Conservation (phyloP, 495 filamentous ascomycete genomes). For the Penicillium verhagenii region DNA sequence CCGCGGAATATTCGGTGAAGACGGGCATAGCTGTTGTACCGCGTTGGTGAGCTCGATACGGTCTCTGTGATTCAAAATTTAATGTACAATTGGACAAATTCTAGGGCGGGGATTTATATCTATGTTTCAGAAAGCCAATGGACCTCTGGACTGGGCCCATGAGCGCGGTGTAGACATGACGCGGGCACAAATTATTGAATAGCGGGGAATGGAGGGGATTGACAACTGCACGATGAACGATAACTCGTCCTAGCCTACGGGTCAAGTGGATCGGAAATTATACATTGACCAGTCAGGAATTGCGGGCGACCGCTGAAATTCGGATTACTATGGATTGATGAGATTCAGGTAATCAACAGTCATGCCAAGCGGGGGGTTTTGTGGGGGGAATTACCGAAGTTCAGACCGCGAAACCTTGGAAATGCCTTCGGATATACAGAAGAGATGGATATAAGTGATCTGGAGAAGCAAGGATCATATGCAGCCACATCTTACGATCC, state of each 20-base stretch:
- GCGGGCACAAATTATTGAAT: background rate
- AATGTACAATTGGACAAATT: background rate
- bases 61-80: background rate
- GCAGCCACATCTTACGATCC: too few relatives aligned
- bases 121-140: background rate
- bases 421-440: background rate
- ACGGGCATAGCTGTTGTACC: constrained; percentile 36
- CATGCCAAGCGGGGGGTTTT: background rate
- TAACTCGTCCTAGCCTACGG: background rate
- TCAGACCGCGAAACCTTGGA: too few relatives aligned
- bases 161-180: background rate
- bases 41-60: background rate
- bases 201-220: constrained; percentile 13
- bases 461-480: too few relatives aligned
- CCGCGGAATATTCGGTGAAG: constrained; percentile 41
- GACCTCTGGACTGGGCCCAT: background rate
- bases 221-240: background rate
- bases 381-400: background rate
- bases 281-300: constrained; percentile 5
- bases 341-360: constrained; percentile 25
- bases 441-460: too few relatives aligned
- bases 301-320: background rate
- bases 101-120: constrained; percentile 5
- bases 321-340: constrained; percentile 16
- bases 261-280: constrained; percentile 8